Evolutionary conservation across 495 filamentous ascomycete genomes (phyloP).

Genomic region (Staphylotrichum tortipilum): DNA sequence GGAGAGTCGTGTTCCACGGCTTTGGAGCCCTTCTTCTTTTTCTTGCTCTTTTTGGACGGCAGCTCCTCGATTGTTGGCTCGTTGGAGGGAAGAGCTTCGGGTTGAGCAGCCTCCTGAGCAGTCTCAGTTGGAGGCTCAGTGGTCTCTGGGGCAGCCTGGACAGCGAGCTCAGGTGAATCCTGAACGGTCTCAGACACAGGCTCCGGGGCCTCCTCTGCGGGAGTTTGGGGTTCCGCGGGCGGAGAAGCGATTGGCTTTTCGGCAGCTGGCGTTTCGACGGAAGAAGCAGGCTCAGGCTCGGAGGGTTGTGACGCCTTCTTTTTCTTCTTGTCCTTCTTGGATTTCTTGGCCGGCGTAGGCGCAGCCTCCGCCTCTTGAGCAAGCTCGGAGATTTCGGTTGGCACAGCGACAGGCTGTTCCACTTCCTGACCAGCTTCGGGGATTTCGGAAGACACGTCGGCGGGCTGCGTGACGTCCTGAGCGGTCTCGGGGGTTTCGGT

Average conservation of each 20-base stretch:
- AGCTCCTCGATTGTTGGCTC: not conserved
- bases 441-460: too few species aligned
- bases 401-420: too few species aligned
- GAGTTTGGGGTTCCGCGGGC: not conserved
- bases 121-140: not conserved
- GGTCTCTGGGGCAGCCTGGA: not conserved
- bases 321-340: conserved; percentile 29
- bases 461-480: too few species aligned
- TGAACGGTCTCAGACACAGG: not conserved
- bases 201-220: not conserved
- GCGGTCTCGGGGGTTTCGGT: not conserved
- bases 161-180: not conserved
- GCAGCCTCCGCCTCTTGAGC: conserved; percentile 5
- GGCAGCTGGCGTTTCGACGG: too few species aligned
- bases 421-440: too few species aligned
- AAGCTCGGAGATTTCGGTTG: too few species aligned
- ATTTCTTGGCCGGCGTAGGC: conserved; percentile 9
- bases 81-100: not conserved
- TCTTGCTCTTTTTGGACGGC: conserved; percentile 17
- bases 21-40: conserved; percentile 24
- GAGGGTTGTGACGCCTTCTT: conserved; percentile 18
- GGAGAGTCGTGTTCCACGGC: conserved; percentile 14
- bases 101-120: not conserved
- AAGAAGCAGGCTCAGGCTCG: conserved; percentile 13
- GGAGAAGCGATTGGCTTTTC: not conserved